phyloP scores from a whole-genome alignment of 805 yeast species.

The Saccharomycopsis selenospora region DNA sequence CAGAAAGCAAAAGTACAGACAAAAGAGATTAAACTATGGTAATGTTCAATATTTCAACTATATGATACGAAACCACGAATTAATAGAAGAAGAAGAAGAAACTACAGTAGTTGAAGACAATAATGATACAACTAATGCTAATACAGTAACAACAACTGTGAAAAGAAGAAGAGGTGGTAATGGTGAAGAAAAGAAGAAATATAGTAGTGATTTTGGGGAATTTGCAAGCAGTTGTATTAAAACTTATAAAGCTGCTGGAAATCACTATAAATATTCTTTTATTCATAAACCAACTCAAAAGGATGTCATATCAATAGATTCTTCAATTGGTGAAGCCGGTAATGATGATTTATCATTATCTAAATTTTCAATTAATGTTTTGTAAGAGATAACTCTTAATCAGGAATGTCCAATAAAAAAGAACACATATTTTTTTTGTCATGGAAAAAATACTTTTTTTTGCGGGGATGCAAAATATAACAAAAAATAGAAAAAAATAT shows the following conservation, averaged over 20 bases:
- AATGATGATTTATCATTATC: not conserved
- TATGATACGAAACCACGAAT: not conserved
- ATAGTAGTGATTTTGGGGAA: conserved; percentile 16
- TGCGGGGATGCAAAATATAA: no score
- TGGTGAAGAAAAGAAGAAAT: not conserved
- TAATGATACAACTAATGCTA: not conserved
- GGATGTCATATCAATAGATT: not conserved
- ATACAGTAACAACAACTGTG: not conserved
- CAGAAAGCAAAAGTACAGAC: conserved; percentile 1
- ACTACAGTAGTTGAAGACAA: not conserved
- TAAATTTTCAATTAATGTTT: conserved; percentile 3
- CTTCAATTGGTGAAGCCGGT: no score
- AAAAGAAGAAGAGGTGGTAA: not conserved
- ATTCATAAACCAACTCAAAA: not conserved
- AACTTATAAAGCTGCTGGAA: conserved; percentile 3
- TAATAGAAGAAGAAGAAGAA: conserved; percentile 4
- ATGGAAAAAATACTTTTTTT: no score
- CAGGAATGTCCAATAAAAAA: no score
- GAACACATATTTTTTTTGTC: no score
- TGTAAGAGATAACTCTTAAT: no score
- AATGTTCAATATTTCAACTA: conserved; percentile 14
- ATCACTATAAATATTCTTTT: conserved; percentile 1
- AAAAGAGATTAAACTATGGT: conserved; percentile 8
- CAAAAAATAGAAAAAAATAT: no score
- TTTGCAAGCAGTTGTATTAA: conserved; percentile 13